Percentiles rank a stretch among this genome's conserved stretches.
These are phyloP conservation scores for Juncus effusus DNA, from an alignment of 176 grass and related monocot species.

Conservation along the genomic window DNA sequence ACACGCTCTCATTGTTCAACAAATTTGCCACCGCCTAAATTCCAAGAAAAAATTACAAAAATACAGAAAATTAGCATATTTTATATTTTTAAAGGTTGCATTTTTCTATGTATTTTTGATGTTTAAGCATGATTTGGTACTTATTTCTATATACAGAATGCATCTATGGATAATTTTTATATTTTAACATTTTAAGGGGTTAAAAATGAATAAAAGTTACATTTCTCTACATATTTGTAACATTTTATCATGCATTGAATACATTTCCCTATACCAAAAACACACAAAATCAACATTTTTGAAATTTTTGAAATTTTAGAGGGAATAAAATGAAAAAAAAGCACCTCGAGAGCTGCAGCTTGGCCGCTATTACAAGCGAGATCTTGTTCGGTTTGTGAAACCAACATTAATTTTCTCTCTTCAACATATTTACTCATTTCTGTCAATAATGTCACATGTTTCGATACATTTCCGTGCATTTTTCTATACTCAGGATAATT, in stretches of 20 bases:
- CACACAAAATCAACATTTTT: not conserved
- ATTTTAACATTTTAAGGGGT: too few species aligned
- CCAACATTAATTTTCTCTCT: conserved; percentile 84
- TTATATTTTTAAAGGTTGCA: too few species aligned
- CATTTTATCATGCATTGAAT: too few species aligned
- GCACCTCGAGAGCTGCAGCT: conserved; percentile 85
- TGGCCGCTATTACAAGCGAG: conserved; percentile 95
- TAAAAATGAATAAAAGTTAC: too few species aligned
- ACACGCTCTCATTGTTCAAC: conserved; percentile 86
- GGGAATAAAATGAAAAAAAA: not conserved
- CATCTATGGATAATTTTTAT: too few species aligned
- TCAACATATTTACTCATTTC: conserved; percentile 98
- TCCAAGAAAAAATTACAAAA: not conserved
- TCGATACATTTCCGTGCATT: conserved; percentile 95
- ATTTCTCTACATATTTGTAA: too few species aligned
- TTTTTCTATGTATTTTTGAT: conserved; percentile 21
- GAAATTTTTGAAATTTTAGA: too few species aligned
- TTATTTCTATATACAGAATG: not conserved
- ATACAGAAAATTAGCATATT: too few species aligned
- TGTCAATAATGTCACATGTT: conserved; percentile 88
- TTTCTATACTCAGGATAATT: conserved; percentile 95
- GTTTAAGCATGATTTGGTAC: conserved; percentile 1
- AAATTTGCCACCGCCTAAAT: conserved; percentile 71
- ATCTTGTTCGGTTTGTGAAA: conserved; percentile 97
- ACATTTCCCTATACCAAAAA: too few species aligned